phyloP scores from a whole-genome alignment of 345 rosid genomes.

The Hibiscus syriacus region DNA sequence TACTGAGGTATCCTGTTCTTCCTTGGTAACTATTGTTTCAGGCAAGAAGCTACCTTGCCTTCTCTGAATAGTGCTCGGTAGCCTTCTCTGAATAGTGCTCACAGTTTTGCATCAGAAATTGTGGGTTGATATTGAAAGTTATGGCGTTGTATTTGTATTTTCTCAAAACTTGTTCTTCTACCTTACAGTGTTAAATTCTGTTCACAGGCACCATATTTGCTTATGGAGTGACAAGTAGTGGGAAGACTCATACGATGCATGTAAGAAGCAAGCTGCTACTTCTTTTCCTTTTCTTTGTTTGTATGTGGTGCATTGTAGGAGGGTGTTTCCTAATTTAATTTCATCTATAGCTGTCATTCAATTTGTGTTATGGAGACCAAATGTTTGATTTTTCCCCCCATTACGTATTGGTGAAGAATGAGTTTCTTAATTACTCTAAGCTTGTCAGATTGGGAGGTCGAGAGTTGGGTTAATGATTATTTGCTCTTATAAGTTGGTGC shows the following conservation, averaged over 20 bases:
- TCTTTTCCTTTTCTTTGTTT: not conserved
- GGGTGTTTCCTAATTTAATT: too few species aligned
- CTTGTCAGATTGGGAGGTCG: not conserved
- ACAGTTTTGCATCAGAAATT: constrained; percentile 3
- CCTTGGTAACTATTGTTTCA: not conserved
- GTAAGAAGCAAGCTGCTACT: constrained; percentile 40
- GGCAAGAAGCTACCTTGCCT: not conserved
- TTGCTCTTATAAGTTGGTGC: not conserved
- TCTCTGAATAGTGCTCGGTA: too few species aligned
- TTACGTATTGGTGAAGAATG: not conserved
- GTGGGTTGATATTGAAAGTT: not conserved
- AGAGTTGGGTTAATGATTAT: not conserved
- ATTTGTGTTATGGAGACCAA: too few species aligned
- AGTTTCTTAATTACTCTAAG: not conserved
- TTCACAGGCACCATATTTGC: constrained; percentile 91
- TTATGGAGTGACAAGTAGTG: constrained; percentile 99
- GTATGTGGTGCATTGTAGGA: too few species aligned
- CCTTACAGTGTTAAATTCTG: constrained; percentile 12
- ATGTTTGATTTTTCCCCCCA: too few species aligned
- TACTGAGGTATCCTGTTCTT: constrained; percentile 1
- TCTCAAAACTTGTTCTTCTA: not conserved
- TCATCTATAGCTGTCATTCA: too few species aligned
- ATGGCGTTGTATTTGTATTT: not conserved
- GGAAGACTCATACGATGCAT: constrained; percentile 99
- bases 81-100: not conserved